Evolutionary conservation across 2,329 filamentous ascomycete species (phyloP).

Genomic region (Tolypocladium ophioglossoides): DNA sequence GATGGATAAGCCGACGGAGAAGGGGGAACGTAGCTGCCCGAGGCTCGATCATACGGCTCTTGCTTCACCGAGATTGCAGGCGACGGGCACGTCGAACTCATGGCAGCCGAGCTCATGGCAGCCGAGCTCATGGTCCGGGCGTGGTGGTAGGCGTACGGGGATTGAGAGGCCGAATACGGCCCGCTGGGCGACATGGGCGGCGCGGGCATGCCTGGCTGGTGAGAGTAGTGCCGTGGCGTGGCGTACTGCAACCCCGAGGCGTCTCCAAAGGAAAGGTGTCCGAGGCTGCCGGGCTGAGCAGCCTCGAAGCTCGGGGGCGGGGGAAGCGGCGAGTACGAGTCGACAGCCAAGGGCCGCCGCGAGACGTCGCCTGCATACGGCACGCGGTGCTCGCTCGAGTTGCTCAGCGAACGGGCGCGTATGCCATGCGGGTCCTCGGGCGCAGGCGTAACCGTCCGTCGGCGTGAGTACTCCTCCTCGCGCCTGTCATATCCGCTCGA

Average conservation of each 20-base stretch:
- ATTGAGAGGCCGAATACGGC: slow-evolving; percentile 25
- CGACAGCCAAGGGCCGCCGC: slow-evolving; percentile 37
- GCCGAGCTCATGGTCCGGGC: slow-evolving; percentile 16
- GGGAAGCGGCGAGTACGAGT: slow-evolving; percentile 28
- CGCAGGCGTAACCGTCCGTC: slow-evolving; percentile 24
- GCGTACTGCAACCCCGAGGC: slow-evolving; percentile 21
- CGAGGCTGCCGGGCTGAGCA: slow-evolving; percentile 11
- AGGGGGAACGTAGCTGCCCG: slow-evolving; percentile 26
- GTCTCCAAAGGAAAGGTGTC: slow-evolving; percentile 26
- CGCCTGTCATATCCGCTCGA: slow-evolving; percentile 44
- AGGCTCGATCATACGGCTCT: slow-evolving; percentile 25
- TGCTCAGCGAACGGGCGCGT: slow-evolving; percentile 51
- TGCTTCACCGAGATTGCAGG: slow-evolving; percentile 18
- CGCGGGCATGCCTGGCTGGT: slow-evolving; percentile 20
- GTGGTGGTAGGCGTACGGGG: slow-evolving; percentile 21
- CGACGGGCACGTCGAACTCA: slow-evolving; percentile 19
- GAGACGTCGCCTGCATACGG: slow-evolving; percentile 29
- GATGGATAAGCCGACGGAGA: slow-evolving; percentile 23
- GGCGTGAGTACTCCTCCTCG: slow-evolving; percentile 48
- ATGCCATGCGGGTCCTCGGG: slow-evolving; percentile 19
- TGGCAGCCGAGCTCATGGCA: too few relatives aligned
- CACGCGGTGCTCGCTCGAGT: slow-evolving; percentile 39
- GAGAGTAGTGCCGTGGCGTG: slow-evolving; percentile 26
- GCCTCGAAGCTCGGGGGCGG: slow-evolving; percentile 23
- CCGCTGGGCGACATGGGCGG: slow-evolving; percentile 22